These are phyloP conservation scores for Lolium rigidum DNA, from an alignment of 176 grass and related monocot species.

Conservation along the genomic window DNA sequence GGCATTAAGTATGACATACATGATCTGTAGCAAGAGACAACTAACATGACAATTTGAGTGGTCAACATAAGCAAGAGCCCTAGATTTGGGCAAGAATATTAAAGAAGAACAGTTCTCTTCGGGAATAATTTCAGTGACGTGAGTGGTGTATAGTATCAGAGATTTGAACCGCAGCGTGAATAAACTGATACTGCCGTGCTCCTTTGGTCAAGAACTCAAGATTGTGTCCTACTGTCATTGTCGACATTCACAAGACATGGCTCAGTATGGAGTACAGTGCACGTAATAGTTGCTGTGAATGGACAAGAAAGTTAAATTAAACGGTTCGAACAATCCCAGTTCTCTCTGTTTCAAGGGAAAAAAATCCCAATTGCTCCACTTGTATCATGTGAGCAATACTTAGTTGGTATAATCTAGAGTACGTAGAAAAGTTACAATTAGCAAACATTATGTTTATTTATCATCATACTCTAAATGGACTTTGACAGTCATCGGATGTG, in stretches of 20 bases:
- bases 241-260: constrained; percentile 49
- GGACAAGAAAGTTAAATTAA: constrained; percentile 13
- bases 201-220: constrained; percentile 53
- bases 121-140: constrained; percentile 37
- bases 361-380: neutral
- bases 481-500: too few relatives aligned
- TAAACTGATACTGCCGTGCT: constrained; percentile 24
- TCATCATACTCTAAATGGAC: too few relatives aligned
- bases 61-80: constrained; percentile 65
- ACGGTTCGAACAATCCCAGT: neutral
- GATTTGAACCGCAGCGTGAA: constrained; percentile 25
- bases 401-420: neutral
- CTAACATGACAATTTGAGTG: constrained; percentile 34
- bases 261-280: constrained; percentile 16
- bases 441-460: neutral
- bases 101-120: constrained; percentile 40
- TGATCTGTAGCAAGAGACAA: constrained; percentile 20
- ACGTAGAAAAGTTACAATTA: neutral
- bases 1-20: constrained; percentile 39
- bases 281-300: constrained; percentile 28
- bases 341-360: too few relatives aligned
- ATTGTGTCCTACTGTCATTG: constrained; percentile 48
- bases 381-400: neutral
- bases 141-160: too few relatives aligned
- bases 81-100: constrained; percentile 60